Conservation (phyloP, 2,329 filamentous ascomycete species). For the Xenosphaeropsis pyriputrescens region DNA sequence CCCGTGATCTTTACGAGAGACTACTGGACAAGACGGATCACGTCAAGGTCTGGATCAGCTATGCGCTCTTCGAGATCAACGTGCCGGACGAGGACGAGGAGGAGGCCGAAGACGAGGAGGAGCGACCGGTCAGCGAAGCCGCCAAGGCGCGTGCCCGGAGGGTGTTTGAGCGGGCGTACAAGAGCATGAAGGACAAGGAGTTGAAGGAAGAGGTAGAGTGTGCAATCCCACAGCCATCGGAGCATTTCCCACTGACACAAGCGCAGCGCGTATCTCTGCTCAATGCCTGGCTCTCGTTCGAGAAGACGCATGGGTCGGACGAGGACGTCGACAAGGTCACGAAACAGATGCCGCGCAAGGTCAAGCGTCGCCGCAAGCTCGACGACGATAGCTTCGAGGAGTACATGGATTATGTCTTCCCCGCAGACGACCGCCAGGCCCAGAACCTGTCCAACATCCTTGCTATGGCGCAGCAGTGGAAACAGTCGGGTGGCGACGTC, state of each 20-base stretch:
- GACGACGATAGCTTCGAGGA: conserved; percentile 93
- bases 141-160: conserved; percentile 71
- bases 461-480: conserved; percentile 70
- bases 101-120: conserved; percentile 35
- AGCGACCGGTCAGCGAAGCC: conserved; percentile 60
- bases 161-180: conserved; percentile 76
- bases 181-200: conserved; percentile 75
- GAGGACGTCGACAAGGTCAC: conserved; percentile 72
- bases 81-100: conserved; percentile 62
- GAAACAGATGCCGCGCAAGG: conserved; percentile 83
- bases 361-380: conserved; percentile 82
- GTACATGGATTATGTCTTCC: conserved; percentile 95
- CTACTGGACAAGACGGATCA: conserved; percentile 91
- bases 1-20: conserved; percentile 74
- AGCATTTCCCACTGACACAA: background rate
- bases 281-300: conserved; percentile 85
- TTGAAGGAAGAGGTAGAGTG: conserved; percentile 65
- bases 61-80: conserved; percentile 96
- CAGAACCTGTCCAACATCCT: conserved; percentile 73
- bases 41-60: conserved; percentile 98
- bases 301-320: conserved; percentile 64
- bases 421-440: conserved; percentile 78
- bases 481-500: conserved; percentile 17
- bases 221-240: background rate
- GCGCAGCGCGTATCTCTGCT: conserved; percentile 66